Base-by-base conservation (phyloP, 2,329 filamentous ascomycete genomes). In the Lecanicillium sp. region DNA sequence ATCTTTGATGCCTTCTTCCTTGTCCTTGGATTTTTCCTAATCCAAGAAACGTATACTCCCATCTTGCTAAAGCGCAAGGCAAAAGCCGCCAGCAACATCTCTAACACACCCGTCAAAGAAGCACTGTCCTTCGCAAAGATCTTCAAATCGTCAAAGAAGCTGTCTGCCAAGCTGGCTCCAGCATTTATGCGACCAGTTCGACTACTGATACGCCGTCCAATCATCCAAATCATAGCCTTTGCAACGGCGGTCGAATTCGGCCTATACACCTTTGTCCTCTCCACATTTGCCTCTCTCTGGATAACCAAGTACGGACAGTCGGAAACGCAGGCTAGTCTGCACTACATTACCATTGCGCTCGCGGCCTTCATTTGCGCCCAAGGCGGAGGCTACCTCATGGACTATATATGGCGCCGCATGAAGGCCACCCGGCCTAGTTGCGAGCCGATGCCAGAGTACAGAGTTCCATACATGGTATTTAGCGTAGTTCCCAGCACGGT, bases 11-110 rank as follows among this genome's bases (percentile, higher is more conserved):
- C 64, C 0, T 41, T 72, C 4, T 68, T 83, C 22, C 71, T 79
- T 43, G 28, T 74, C 2, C 53, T 71, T 9, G 79, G 54, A 1
- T 20, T 75, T 3, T 50, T 83, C 25, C 65, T 81, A 49, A 69
- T 51, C 6, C 42, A 35, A 2, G 73, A 75, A 51, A 82, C 80
- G 0, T 85, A 83, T 52, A 73, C 72, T 0, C 78, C 80, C 0
- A 71, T 71, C 14, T 65, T 86, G 5, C 65, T 85, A 4, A 16
- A 38, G 31, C 29, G 28, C 15, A 41, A 40, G 15, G 37, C 35
- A 18, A 25, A 25, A 25, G 22, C 22, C 22, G 11, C n/a, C 22
- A 25, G 22, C 7, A 25, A 11, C 22, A 7, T 25, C 11, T 6
- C 22, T 11, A 11, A 7, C 22, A 35, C 22, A 25, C 6, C 22